Percentiles rank a stretch among this genome's conserved stretches.
Evolutionary conservation across 352 stramenopile genomes (phyloP).

Genomic region (Thalassiosira mediterranea): DNA sequence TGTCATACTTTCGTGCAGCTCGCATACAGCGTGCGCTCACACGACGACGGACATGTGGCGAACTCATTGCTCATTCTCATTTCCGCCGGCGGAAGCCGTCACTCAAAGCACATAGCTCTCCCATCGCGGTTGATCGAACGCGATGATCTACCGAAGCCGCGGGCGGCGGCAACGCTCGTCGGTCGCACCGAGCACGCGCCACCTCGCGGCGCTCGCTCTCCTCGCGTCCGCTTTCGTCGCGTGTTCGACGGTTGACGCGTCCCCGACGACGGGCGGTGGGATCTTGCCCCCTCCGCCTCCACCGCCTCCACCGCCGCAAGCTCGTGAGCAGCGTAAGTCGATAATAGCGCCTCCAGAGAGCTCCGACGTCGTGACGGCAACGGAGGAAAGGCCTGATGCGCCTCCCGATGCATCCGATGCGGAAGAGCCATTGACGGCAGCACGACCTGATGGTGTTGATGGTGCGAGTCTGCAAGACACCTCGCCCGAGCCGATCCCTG

Average conservation of each 20-base stretch:
- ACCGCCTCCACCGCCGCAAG: not conserved
- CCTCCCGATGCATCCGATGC: not conserved
- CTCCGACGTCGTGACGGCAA: not conserved
- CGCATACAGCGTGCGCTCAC: no score
- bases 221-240: no score
- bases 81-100: not conserved
- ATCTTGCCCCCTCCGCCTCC: not conserved
- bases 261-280: not conserved
- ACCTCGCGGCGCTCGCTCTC: no score
- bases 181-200: not conserved
- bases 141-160: not conserved
- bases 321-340: no score
- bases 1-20: no score
- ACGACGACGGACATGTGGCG: not conserved
- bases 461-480: not conserved
- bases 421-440: not conserved
- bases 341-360: constrained; percentile 4
- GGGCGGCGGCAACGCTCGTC: not conserved
- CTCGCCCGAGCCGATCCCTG: no score
- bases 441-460: not conserved
- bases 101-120: not conserved
- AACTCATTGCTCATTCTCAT: not conserved
- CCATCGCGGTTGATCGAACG: not conserved
- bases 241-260: not conserved
- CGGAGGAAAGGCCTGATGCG: not conserved